A percentile compares a stretch with the other conserved stretches of the same genome.
These are phyloP conservation scores for Borealophlyctis nickersoniae DNA, from an alignment of 192 early-diverging fungal genomes.

Conservation along the genomic window DNA sequence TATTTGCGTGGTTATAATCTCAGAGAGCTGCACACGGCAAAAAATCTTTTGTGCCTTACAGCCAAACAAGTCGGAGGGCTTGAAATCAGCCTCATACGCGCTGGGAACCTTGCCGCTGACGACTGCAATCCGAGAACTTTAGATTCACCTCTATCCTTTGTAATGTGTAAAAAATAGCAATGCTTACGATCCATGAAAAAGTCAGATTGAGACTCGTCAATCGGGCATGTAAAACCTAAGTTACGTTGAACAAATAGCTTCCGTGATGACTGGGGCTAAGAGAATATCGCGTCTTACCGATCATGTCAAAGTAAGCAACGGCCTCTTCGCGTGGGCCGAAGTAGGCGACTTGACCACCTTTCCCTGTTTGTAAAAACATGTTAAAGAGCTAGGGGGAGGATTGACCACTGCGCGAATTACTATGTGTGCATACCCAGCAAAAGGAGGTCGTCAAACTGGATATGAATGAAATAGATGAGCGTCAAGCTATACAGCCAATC, in stretches of 20 bases:
- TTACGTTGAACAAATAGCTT: too few relatives aligned
- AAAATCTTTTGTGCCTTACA: not conserved
- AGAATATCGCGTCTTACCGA: too few relatives aligned
- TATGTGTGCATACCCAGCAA: too few relatives aligned
- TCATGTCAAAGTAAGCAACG: slow-evolving; percentile 45
- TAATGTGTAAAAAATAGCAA: too few relatives aligned
- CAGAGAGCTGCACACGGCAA: not conserved
- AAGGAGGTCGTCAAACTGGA: too few relatives aligned
- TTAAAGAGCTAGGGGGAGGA: too few relatives aligned
- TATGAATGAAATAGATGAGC: too few relatives aligned
- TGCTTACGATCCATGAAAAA: slow-evolving; percentile 73
- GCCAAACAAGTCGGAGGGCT: slow-evolving; percentile 36
- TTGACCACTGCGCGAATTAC: too few relatives aligned
- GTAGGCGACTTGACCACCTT: slow-evolving; percentile 66
- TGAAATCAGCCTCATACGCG: slow-evolving; percentile 40
- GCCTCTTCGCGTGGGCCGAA: slow-evolving; percentile 53
- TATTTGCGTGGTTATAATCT: not conserved
- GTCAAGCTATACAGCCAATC: too few relatives aligned
- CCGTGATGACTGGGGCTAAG: too few relatives aligned
- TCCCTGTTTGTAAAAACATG: slow-evolving; percentile 65
- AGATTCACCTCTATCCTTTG: too few relatives aligned
- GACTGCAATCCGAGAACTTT: slow-evolving; percentile 54
- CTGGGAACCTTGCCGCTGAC: slow-evolving; percentile 36
- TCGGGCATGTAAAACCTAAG: not conserved
- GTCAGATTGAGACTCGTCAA: slow-evolving; percentile 47